A percentile compares a stretch with the other conserved stretches of the same genome.
Conservation (phyloP, 2,329 filamentous ascomycete genomes). For the Immersiporthe knoxdaviesiana region DNA sequence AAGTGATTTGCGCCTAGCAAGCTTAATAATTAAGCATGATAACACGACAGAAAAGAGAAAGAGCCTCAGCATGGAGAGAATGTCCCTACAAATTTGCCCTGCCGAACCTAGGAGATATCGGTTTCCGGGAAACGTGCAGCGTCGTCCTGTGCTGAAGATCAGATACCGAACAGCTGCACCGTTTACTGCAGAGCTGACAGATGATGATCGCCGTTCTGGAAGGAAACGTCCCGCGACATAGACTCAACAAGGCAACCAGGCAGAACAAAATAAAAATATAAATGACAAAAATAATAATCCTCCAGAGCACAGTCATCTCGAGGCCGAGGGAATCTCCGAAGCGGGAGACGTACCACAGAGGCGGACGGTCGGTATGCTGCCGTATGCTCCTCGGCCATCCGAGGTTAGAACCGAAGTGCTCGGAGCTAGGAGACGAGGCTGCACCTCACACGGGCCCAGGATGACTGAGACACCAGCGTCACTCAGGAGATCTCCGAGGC, state of each 20-base stretch:
- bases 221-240: background rate
- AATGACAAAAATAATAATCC: no score
- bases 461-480: background rate
- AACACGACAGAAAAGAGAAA: background rate
- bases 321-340: conserved; percentile 1
- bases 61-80: background rate
- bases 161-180: background rate
- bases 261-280: no score
- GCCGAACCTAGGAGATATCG: background rate
- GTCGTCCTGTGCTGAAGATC: background rate
- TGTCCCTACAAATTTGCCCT: background rate
- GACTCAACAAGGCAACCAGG: background rate
- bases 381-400: background rate
- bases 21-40: background rate
- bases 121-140: background rate
- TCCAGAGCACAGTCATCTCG: background rate
- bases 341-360: background rate
- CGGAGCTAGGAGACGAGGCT: background rate
- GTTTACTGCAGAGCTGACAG: background rate
- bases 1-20: background rate
- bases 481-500: background rate
- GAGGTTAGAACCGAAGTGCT: background rate
- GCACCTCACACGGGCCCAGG: no score
- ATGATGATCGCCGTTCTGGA: background rate
- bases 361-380: background rate